Percentiles rank a stretch among this genome's conserved stretches.
Evolutionary conservation across 148 eudicot species (phyloP).

Genomic region (Chenopodium formosanum): DNA sequence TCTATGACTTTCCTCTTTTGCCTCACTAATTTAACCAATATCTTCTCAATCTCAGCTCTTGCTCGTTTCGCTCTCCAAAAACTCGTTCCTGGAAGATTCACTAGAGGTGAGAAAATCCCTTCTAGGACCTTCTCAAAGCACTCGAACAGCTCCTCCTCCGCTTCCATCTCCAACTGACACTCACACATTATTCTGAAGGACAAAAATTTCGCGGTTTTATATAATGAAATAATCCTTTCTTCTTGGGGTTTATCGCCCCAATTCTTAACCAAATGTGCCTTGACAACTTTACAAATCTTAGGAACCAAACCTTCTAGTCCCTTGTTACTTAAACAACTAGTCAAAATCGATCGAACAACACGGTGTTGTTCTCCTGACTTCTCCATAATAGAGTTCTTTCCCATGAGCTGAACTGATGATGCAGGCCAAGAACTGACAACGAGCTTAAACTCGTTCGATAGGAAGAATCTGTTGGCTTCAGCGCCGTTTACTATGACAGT

Average conservation of each 20-base stretch:
- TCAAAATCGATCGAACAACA: constrained; percentile 46
- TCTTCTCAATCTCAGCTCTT: constrained; percentile 44
- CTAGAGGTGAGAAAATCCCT: constrained; percentile 59
- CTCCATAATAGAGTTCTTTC: constrained; percentile 69
- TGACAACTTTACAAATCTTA: constrained; percentile 40
- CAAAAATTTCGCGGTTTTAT: constrained; percentile 41
- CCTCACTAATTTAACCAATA: constrained; percentile 45
- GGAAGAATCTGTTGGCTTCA: constrained; percentile 61
- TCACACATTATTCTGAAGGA: constrained; percentile 58
- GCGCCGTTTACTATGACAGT: constrained; percentile 63
- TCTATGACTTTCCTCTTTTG: constrained; percentile 52
- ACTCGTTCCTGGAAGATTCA: constrained; percentile 57
- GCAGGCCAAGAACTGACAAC: constrained; percentile 89
- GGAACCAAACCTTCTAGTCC: constrained; percentile 57
- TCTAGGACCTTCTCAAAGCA: constrained; percentile 68
- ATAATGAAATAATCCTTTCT: constrained; percentile 31
- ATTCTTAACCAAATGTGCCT: constrained; percentile 35
- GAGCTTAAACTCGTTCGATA: constrained; percentile 77
- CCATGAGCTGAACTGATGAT: constrained; percentile 77
- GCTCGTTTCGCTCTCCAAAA: constrained; percentile 75
- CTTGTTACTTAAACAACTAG: constrained; percentile 40
- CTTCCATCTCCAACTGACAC: constrained; percentile 67
- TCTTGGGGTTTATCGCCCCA: constrained; percentile 31
- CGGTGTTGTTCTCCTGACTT: constrained; percentile 63
- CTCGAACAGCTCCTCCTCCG: constrained; percentile 39